A percentile compares a stretch with the other conserved stretches of the same genome.
Evolutionary conservation across 331 rosid genomes (phyloP).

Genomic region (Malus hybrid): DNA sequence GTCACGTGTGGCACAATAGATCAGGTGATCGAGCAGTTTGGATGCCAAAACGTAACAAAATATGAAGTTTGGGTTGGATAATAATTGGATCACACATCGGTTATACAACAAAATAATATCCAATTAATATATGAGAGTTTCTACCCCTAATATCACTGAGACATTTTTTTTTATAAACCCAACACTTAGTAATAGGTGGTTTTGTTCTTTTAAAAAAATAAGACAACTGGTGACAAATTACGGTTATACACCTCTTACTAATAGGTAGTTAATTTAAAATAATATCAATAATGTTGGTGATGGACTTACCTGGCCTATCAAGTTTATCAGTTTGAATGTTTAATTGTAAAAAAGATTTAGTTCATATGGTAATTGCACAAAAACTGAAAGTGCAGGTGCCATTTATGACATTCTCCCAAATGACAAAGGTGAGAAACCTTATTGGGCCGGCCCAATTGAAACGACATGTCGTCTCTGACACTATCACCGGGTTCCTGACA

Average conservation of each 20-base stretch:
- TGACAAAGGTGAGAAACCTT: not conserved
- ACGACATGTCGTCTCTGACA: not conserved
- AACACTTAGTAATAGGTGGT: too few species aligned
- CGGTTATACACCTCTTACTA: too few species aligned
- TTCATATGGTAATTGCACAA: not conserved
- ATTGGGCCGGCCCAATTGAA: not conserved
- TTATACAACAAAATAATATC: too few species aligned
- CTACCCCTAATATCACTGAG: too few species aligned
- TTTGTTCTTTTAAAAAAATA: too few species aligned
- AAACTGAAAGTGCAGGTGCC: not conserved
- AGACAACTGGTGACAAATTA: fast-evolving
- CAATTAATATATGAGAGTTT: too few species aligned
- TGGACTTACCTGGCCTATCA: too few species aligned
- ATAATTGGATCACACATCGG: too few species aligned
- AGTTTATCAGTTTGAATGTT: not conserved
- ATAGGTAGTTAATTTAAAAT: too few species aligned
- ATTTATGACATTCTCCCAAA: not conserved
- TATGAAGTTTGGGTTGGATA: not conserved
- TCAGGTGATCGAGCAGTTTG: not conserved
- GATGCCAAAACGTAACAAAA: not conserved
- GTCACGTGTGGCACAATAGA: too few species aligned
- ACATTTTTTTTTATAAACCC: too few species aligned
- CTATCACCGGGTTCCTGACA: not conserved
- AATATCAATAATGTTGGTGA: too few species aligned
- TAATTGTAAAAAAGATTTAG: not conserved